These are phyloP conservation scores for Croton setiger DNA, from an alignment of 441 rosid genomes.

Conservation along the genomic window DNA sequence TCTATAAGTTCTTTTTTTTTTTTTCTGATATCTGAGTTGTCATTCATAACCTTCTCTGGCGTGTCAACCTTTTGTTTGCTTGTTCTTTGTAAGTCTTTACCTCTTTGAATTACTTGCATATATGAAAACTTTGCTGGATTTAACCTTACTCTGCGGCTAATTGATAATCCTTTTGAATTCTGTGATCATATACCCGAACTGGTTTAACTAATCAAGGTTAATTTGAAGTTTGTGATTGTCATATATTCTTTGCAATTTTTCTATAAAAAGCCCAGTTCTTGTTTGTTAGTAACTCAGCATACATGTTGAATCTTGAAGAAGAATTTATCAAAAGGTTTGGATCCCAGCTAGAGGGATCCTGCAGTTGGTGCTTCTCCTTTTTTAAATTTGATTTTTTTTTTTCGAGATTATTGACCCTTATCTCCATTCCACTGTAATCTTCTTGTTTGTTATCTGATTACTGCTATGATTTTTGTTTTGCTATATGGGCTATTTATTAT, in stretches of 20 bases:
- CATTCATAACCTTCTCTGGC: neutral
- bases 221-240: neutral
- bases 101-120: neutral
- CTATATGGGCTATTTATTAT: neutral
- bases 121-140: no score
- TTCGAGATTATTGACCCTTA: neutral
- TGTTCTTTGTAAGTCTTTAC: constrained; percentile 3
- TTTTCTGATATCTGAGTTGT: neutral
- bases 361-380: no score
- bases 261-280: no score
- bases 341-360: no score
- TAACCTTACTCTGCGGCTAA: neutral
- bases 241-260: no score
- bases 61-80: neutral
- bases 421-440: neutral
- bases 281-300: no score
- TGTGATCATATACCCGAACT: neutral
- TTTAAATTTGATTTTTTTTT: neutral
- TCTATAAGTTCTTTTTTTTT: no score
- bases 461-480: neutral
- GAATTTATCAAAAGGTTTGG: no score
- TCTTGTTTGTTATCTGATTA: neutral
- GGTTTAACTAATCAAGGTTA: neutral
- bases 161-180: neutral
- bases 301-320: no score